Conservation (phyloP, 2,329 filamentous ascomycete species). For the Ophiostoma ips region DNA sequence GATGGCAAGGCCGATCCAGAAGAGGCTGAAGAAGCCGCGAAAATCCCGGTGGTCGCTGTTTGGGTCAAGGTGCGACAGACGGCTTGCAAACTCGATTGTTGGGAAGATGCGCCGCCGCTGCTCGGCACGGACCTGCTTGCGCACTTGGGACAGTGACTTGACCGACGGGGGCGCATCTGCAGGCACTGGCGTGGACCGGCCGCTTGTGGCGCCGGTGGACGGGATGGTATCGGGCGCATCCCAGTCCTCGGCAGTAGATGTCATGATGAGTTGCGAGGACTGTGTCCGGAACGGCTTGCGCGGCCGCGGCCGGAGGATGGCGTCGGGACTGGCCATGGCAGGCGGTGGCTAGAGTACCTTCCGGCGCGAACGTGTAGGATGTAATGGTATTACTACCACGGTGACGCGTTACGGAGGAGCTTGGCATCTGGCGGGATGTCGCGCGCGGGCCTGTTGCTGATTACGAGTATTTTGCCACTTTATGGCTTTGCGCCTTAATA, state of each 20-base stretch:
- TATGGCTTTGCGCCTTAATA: too few relatives aligned
- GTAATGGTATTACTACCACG: too few relatives aligned
- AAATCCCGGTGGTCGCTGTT: slow-evolving; percentile 87
- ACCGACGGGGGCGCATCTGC: slow-evolving; percentile 87
- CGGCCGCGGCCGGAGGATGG: neutral
- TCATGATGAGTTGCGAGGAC: neutral
- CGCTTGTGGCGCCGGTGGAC: slow-evolving; percentile 27
- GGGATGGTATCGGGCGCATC: neutral
- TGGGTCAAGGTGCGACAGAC: slow-evolving; percentile 92
- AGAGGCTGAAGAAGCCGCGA: slow-evolving; percentile 91
- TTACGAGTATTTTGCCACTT: too few relatives aligned
- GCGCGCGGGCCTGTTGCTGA: too few relatives aligned
- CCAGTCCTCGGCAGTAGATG: neutral
- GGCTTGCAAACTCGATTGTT: slow-evolving; percentile 77
- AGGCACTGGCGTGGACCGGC: slow-evolving; percentile 69
- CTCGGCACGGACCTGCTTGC: slow-evolving; percentile 69
- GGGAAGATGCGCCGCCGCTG: slow-evolving; percentile 79
- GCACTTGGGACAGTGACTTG: slow-evolving; percentile 70
- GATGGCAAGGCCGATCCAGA: slow-evolving; percentile 93
- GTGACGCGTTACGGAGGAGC: too few relatives aligned
- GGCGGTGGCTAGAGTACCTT: neutral
- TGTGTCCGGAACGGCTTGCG: neutral
- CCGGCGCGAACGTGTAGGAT: too few relatives aligned
- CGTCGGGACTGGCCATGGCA: neutral
- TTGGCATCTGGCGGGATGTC: too few relatives aligned